A percentile compares a stretch with the other conserved stretches of the same genome.
Evolutionary conservation across 164 flowering plant species (phyloP).

Genomic region (Hamamelis virginiana): DNA sequence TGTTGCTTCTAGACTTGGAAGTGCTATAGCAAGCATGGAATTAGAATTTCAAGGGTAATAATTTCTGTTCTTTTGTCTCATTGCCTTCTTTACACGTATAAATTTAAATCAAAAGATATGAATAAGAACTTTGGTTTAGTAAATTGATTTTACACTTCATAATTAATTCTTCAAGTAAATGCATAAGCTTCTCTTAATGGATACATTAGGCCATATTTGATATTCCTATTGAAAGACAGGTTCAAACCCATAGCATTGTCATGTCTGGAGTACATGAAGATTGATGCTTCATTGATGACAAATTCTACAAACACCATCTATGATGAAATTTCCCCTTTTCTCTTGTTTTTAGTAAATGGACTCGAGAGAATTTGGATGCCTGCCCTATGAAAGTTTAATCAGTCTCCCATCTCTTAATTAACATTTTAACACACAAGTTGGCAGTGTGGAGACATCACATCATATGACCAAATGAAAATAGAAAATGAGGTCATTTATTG

Average conservation of each 20-base stretch:
- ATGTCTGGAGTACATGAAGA: background rate
- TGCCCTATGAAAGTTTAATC: too few relatives aligned
- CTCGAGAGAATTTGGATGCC: too few relatives aligned
- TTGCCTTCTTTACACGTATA: background rate
- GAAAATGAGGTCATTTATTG: too few relatives aligned
- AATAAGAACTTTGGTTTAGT: background rate
- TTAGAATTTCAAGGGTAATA: constrained; percentile 75
- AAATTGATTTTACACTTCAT: background rate
- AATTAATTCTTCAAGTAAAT: background rate
- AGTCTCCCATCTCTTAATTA: too few relatives aligned
- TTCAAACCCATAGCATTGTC: background rate
- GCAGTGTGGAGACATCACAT: too few relatives aligned
- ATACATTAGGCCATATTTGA: background rate
- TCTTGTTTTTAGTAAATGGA: too few relatives aligned
- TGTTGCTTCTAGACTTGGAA: constrained; percentile 78
- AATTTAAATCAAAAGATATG: background rate
- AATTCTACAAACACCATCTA: too few relatives aligned
- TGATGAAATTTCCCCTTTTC: too few relatives aligned
- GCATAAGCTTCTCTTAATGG: background rate
- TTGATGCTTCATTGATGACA: background rate
- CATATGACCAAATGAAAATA: too few relatives aligned
- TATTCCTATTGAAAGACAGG: background rate
- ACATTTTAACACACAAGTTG: too few relatives aligned
- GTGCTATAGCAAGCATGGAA: constrained; percentile 58
- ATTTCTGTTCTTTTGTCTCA: background rate